Percentiles rank a stretch among this genome's conserved stretches.
Conservation (phyloP, 2,329 filamentous ascomycete species). For the Alternaria triticina region DNA sequence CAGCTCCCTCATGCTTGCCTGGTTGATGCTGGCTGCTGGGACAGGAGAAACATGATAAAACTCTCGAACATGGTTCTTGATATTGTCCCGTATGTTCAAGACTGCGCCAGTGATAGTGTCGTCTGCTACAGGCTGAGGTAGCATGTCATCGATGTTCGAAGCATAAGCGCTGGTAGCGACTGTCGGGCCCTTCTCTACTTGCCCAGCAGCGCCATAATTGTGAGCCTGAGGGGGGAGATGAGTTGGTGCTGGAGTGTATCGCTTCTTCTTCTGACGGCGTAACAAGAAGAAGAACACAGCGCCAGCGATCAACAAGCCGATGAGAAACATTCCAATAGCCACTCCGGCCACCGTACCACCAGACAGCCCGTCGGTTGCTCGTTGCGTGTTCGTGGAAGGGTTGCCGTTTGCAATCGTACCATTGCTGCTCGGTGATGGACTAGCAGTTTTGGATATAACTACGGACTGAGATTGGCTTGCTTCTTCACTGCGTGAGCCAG, state of each 20-base stretch:
- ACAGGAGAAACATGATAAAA: slow-evolving; percentile 24
- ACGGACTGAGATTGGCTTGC: not conserved
- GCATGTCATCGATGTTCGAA: slow-evolving; percentile 15
- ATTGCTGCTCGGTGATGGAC: not conserved
- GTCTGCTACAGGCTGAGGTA: slow-evolving; percentile 32
- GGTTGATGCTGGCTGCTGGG: slow-evolving; percentile 4
- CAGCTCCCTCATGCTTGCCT: slow-evolving; percentile 10
- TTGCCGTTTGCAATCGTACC: not conserved
- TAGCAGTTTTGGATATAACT: not conserved
- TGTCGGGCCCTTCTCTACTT: not conserved
- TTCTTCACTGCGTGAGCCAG: not conserved
- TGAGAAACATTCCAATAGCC: slow-evolving; percentile 26
- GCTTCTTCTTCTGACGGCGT: not conserved
- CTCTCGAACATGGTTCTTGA: slow-evolving; percentile 33
- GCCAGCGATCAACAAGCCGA: slow-evolving; percentile 19
- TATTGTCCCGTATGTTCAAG: slow-evolving; percentile 31
- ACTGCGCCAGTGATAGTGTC: slow-evolving; percentile 23
- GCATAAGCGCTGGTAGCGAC: not conserved
- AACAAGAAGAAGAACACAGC: not conserved
- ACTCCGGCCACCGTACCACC: slow-evolving; percentile 25
- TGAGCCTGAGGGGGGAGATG: not conserved
- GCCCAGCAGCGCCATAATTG: not conserved
- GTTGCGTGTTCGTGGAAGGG: not conserved
- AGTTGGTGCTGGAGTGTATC: not conserved
- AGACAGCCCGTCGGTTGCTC: slow-evolving; percentile 6